Evolutionary conservation across 352 stramenopile genomes (phyloP).

Genomic region (Thalassiosira mediterranea): DNA sequence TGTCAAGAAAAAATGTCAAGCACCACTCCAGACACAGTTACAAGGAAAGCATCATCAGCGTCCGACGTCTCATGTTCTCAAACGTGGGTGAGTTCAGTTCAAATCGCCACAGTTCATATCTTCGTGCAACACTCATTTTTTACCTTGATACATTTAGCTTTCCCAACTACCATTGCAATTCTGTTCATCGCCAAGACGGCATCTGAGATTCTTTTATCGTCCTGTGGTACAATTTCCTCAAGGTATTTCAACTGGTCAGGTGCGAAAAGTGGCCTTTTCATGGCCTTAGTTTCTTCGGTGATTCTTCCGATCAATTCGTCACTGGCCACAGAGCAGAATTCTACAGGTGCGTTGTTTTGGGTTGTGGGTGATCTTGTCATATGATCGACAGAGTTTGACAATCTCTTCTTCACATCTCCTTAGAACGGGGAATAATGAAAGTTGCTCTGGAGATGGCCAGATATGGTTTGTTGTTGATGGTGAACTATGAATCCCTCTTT

Average conservation of each 20-base stretch:
- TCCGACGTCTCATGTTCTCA: slow-evolving; percentile 40
- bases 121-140: no score
- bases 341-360: not conserved
- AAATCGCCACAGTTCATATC: no score
- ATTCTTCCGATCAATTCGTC: slow-evolving; percentile 48
- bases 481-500: slow-evolving; percentile 76
- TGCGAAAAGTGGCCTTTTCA: slow-evolving; percentile 42
- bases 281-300: slow-evolving; percentile 28
- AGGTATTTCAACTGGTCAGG: slow-evolving; percentile 53
- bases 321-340: slow-evolving; percentile 32
- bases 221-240: slow-evolving; percentile 39
- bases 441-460: slow-evolving; percentile 28
- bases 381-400: not conserved
- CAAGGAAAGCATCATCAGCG: slow-evolving; percentile 41
- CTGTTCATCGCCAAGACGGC: slow-evolving; percentile 36
- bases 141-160: no score
- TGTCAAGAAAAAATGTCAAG: slow-evolving; percentile 41
- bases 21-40: slow-evolving; percentile 35
- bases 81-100: no score
- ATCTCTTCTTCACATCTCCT: not conserved
- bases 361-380: not conserved
- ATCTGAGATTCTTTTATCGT: slow-evolving; percentile 43
- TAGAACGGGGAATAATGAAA: slow-evolving; percentile 47
- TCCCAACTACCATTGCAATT: slow-evolving; percentile 40
- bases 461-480: slow-evolving; percentile 62